Evolutionary conservation across 495 filamentous ascomycete genomes (phyloP), one percentile per base, ranked within the genome.

Genomic region (Thermochaetoides thermophila): DNA sequence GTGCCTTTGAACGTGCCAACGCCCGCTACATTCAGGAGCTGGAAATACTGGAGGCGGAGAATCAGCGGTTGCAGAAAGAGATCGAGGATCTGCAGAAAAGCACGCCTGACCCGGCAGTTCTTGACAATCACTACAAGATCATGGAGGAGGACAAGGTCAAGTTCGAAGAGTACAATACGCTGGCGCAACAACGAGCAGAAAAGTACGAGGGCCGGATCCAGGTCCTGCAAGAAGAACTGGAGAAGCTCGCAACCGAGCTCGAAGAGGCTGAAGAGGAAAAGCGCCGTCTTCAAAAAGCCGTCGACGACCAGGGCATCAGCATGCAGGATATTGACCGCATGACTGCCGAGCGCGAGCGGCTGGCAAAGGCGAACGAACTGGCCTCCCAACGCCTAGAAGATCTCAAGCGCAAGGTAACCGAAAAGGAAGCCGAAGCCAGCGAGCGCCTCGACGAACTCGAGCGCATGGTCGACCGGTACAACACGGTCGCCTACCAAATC

Each of bases 261-360:
- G 71, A 73, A 38, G 71, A 79, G 34, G 75, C 76, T 5, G 86
- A 96, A 37, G 69, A 78, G 7, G 87, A 96, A 49, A 73, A 77
- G 32, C 57, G 68, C n/a, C 64, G 68, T 12, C 68, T 96, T 17
- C 84, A 95, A 49, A 70, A 75, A 20, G 75, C 78, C 11, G 81
- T 99, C 24, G 86, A 96, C 49, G 74, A 74, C 39, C 83, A 91
- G 48, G 89, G 87, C 3, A 84, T 99, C 44, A 89, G 82, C 29
- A 86, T 91, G 48, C 78, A 83, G 52, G 91, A 96, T 63, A 95
- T 99, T 52, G 89, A 99, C 66, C 86, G 85, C 47, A 94, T 99
- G 87, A 92, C 82, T 42, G 74, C 78, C 14, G 89, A 96, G 52
- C 76, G 86, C 20, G 89, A 96, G 49, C 77, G 91, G 9, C 68